Evolutionary conservation across 1,284 basidiomycete genomes (phyloP).

Genomic region (Apiotrichum laibachii): DNA sequence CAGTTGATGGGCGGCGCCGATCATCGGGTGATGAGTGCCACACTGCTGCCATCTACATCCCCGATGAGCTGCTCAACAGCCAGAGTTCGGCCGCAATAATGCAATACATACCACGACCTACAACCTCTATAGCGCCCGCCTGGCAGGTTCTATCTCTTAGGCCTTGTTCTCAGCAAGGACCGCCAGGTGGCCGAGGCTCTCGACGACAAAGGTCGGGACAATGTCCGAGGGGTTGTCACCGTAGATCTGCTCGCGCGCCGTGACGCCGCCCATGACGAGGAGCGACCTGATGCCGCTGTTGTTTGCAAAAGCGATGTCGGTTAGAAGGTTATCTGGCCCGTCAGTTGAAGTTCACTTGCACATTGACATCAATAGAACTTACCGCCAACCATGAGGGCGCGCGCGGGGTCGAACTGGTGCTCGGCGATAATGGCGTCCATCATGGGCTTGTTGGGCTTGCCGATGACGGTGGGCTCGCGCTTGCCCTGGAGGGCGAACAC

Average conservation of each 20-base stretch:
- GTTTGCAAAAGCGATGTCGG: constrained; percentile 82
- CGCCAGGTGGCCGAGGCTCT: constrained; percentile 70
- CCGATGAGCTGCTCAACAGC: too few species aligned
- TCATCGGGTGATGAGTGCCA: too few species aligned
- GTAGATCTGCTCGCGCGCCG: constrained; percentile 65
- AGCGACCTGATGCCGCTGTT: constrained; percentile 80
- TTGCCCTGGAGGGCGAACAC: constrained; percentile 64
- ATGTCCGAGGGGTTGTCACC: constrained; percentile 68
- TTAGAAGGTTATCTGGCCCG: constrained; percentile 73
- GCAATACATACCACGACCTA: too few species aligned
- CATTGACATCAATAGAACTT: too few species aligned
- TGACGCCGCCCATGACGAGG: constrained; percentile 90
- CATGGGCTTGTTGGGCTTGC: constrained; percentile 90
- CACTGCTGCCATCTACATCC: too few species aligned
- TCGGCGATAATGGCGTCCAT: constrained; percentile 94
- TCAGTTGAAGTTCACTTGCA: too few species aligned
- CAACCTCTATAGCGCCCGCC: background rate
- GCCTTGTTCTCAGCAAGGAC: constrained; percentile 33
- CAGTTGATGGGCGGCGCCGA: too few species aligned
- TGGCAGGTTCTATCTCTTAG: background rate
- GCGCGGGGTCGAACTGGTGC: constrained; percentile 78
- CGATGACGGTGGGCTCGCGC: constrained; percentile 72
- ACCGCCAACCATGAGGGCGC: constrained; percentile 85
- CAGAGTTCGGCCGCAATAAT: too few species aligned
- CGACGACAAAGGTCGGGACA: constrained; percentile 76